These are phyloP conservation scores for Ceratobasidium sp. DNA, from an alignment of 1,284 basidiomycete genomes.

Conservation along the genomic window DNA sequence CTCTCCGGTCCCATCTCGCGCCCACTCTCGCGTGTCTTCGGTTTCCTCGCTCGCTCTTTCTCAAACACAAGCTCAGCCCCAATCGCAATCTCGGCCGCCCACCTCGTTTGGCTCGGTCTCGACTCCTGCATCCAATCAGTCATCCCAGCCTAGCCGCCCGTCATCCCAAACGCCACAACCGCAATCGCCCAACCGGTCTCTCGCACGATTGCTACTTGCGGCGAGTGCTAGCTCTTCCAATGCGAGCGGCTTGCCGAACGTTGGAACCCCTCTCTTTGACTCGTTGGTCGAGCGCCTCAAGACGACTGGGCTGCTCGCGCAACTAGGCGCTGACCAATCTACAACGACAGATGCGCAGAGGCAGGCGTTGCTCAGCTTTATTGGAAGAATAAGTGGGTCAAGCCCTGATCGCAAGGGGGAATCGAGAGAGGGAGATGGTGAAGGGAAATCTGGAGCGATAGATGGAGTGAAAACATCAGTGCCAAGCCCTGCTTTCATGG, in stretches of 20 bases:
- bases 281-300: conserved; percentile 5
- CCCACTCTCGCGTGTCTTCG: conserved; percentile 26
- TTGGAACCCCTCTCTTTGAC: conserved; percentile 20
- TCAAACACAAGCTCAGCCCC: not conserved
- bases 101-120: conserved; percentile 5
- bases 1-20: not conserved
- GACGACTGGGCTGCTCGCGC: not conserved
- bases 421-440: not conserved
- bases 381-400: not conserved
- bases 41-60: conserved; percentile 10
- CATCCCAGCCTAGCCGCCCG: not conserved
- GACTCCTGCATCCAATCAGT: not conserved
- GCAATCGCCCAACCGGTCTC: not conserved
- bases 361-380: conserved; percentile 10
- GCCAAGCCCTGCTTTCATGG: not conserved
- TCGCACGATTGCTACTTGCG: conserved; percentile 17
- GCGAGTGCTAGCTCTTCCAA: not conserved
- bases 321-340: not conserved
- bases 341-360: conserved; percentile 3
- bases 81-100: conserved; percentile 8
- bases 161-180: conserved; percentile 1
- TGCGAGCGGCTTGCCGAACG: not conserved
- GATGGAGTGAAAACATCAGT: not conserved
- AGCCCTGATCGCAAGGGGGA: not conserved
- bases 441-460: not conserved